These are phyloP conservation scores for Hyparrhenia diplandra DNA, from an alignment of 176 grass and related monocot species.

Conservation along the genomic window DNA sequence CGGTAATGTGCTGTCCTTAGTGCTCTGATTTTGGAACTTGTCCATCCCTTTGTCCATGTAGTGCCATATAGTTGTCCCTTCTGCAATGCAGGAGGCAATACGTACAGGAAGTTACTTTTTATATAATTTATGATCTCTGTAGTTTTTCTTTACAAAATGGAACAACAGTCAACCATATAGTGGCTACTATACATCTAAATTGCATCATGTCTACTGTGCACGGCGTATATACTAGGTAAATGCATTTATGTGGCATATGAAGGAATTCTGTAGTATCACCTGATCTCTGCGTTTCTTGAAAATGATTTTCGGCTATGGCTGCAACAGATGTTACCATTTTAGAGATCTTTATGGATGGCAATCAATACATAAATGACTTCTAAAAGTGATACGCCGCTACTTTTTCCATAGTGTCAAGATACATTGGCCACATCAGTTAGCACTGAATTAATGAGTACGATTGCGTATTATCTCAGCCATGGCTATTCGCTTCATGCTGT, in stretches of 20 bases:
- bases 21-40: conserved; percentile 19
- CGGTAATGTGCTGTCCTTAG: conserved; percentile 5
- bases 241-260: neutral
- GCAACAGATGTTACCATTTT: neutral
- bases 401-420: conserved; percentile 6
- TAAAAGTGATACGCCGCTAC: neutral
- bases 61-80: neutral
- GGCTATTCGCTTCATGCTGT: neutral
- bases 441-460: conserved; percentile 4
- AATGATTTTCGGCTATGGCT: neutral
- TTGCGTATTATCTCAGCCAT: neutral
- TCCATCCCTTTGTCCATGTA: neutral
- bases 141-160: neutral
- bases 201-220: neutral
- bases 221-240: neutral
- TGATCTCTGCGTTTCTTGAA: conserved; percentile 3
- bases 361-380: neutral
- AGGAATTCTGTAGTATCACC: conserved; percentile 2
- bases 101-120: neutral
- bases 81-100: neutral
- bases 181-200: neutral
- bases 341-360: conserved; percentile 23
- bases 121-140: neutral
- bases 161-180: neutral
- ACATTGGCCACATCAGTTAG: conserved; percentile 17